These are phyloP conservation scores for Pseudomassariella vexata DNA, from an alignment of 2,329 filamentous ascomycete species.

Conservation along the genomic window DNA sequence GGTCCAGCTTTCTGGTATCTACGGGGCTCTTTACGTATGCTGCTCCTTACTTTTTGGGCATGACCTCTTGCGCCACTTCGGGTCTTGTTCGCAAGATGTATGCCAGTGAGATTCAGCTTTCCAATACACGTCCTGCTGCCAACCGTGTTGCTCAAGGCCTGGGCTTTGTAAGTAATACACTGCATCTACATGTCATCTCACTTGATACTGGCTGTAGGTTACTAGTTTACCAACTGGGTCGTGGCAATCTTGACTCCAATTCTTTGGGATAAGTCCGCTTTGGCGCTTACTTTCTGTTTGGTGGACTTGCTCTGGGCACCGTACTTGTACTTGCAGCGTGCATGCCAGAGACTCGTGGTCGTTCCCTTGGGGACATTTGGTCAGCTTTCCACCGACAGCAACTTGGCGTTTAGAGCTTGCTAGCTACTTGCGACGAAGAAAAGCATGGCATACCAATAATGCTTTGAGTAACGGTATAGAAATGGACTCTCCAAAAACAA, in stretches of 20 bases:
- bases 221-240: constrained; percentile 32
- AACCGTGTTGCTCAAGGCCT: constrained; percentile 41
- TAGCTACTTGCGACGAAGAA: not conserved
- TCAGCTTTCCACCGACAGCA: constrained; percentile 31
- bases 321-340: constrained; percentile 30
- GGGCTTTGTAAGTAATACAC: constrained; percentile 15
- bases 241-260: constrained; percentile 28
- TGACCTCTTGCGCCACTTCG: constrained; percentile 44
- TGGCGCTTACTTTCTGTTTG: constrained; percentile 41
- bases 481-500: no score
- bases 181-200: not conserved
- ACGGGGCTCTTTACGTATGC: constrained; percentile 55
- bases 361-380: constrained; percentile 43
- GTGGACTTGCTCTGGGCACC: constrained; percentile 30
- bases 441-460: no score
- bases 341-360: constrained; percentile 46
- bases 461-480: no score
- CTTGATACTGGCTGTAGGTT: not conserved
- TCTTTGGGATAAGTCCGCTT: constrained; percentile 27
- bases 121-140: constrained; percentile 46
- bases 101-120: constrained; percentile 51
- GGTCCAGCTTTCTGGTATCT: constrained; percentile 57
- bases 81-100: constrained; percentile 51
- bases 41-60: no score
- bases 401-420: constrained; percentile 1